phyloP scores from a whole-genome alignment of 2,329 filamentous ascomycete genomes.

The Achaetomium macrosporum region DNA sequence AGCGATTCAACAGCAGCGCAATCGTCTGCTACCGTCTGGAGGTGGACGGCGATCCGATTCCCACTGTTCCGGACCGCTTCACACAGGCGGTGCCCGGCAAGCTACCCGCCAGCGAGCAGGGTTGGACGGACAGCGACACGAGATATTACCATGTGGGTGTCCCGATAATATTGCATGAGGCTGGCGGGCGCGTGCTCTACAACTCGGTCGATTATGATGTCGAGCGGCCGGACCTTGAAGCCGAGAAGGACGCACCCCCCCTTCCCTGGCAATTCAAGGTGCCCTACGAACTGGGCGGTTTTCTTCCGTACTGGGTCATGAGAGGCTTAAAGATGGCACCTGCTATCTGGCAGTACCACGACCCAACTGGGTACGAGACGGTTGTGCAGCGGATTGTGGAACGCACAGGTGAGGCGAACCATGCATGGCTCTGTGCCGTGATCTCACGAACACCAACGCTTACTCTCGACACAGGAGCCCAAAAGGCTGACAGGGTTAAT shows the following conservation, averaged over 20 bases:
- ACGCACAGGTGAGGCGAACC: not conserved
- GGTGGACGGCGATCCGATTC: slow-evolving; percentile 6
- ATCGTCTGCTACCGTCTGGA: slow-evolving; percentile 5
- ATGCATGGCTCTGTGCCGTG: too few species aligned
- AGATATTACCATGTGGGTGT: slow-evolving; percentile 8
- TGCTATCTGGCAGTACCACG: not conserved
- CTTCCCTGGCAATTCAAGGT: not conserved
- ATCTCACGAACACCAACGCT: too few species aligned
- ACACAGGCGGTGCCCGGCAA: slow-evolving; percentile 8
- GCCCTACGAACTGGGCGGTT: too few species aligned
- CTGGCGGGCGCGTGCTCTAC: not conserved
- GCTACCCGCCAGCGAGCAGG: not conserved
- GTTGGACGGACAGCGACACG: not conserved
- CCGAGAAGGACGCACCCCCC: slow-evolving; percentile 2
- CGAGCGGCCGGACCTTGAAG: slow-evolving; percentile 5
- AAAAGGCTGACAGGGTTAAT: too few species aligned
- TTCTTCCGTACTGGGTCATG: too few species aligned
- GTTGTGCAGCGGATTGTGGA: not conserved
- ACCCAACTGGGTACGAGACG: not conserved
- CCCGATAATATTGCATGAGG: slow-evolving; percentile 3
- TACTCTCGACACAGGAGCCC: too few species aligned
- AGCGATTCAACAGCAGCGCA: not conserved
- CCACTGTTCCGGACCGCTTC: slow-evolving; percentile 10
- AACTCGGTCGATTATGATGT: slow-evolving; percentile 1
- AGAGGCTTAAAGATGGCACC: not conserved